A percentile compares a stretch with the other conserved stretches of the same genome.
These are phyloP conservation scores for Lepraria neglecta DNA, from an alignment of 495 filamentous ascomycete genomes.

Conservation along the genomic window DNA sequence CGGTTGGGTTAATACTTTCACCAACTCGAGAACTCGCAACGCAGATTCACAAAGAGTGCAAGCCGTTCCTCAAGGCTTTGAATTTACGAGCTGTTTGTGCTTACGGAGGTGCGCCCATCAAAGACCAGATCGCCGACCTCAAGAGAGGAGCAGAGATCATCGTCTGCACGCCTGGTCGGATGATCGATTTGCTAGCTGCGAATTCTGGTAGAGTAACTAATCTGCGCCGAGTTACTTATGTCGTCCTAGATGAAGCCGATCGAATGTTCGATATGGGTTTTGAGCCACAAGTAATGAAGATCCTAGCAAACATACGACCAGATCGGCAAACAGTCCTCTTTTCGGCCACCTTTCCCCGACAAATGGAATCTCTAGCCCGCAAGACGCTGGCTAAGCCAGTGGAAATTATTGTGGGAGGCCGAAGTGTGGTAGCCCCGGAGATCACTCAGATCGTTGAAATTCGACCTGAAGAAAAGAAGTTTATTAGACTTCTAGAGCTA, in stretches of 20 bases:
- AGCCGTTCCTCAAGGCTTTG: slow-evolving; percentile 84
- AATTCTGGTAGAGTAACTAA: slow-evolving; percentile 92
- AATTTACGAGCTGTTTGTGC: slow-evolving; percentile 90
- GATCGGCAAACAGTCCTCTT: slow-evolving; percentile 92
- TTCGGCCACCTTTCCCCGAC: slow-evolving; percentile 91
- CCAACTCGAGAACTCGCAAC: slow-evolving; percentile 92
- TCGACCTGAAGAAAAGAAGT: slow-evolving; percentile 74
- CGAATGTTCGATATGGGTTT: slow-evolving; percentile 99
- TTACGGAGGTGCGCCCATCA: slow-evolving; percentile 93
- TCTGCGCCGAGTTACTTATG: slow-evolving; percentile 78
- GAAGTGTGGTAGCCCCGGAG: slow-evolving; percentile 86
- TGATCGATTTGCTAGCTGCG: slow-evolving; percentile 90
- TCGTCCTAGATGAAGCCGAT: slow-evolving; percentile 95
- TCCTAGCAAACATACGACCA: slow-evolving; percentile 82
- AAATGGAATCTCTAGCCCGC: slow-evolving; percentile 84
- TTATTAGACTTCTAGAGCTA: slow-evolving; percentile 73
- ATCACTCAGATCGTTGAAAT: slow-evolving; percentile 94
- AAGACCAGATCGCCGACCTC: slow-evolving; percentile 93
- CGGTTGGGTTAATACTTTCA: slow-evolving; percentile 82
- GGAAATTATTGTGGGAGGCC: slow-evolving; percentile 87
- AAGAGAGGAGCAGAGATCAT: slow-evolving; percentile 94
- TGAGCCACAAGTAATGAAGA: slow-evolving; percentile 96
- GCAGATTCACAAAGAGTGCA: slow-evolving; percentile 91
- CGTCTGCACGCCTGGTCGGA: slow-evolving; percentile 90
- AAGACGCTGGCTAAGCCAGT: slow-evolving; percentile 82